Conservation (phyloP, 1,284 basidiomycete genomes). For the Boletus coffeatus region DNA sequence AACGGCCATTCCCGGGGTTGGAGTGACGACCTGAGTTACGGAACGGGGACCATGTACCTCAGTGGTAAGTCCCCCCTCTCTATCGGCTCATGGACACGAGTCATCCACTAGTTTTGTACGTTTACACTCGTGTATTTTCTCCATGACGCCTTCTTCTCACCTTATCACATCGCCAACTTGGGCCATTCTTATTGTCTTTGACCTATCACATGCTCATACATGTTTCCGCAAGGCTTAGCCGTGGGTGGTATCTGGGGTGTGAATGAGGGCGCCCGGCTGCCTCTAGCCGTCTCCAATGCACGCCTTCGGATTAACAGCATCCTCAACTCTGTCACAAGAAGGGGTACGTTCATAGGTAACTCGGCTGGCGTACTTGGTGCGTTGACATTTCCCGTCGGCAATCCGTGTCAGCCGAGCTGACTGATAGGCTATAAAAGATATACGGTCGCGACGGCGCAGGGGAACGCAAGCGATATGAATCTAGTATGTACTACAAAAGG, state of each 20-base stretch:
- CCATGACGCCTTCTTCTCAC: slow-evolving; percentile 43
- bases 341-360: slow-evolving; percentile 98
- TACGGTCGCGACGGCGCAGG: no score
- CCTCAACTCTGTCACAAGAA: slow-evolving; percentile 92
- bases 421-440: slow-evolving; percentile 6
- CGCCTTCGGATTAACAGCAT: slow-evolving; percentile 95
- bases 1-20: slow-evolving; percentile 90
- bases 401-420: slow-evolving; percentile 19
- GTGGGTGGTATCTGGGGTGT: slow-evolving; percentile 95
- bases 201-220: slow-evolving; percentile 66
- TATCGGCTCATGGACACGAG: slow-evolving; percentile 42
- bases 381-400: slow-evolving; percentile 39
- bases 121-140: slow-evolving; percentile 38
- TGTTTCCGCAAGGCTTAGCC: slow-evolving; percentile 73
- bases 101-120: slow-evolving; percentile 49
- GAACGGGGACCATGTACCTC: slow-evolving; percentile 98
- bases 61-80: slow-evolving; percentile 73
- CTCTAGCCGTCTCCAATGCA: slow-evolving; percentile 77
- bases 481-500: no score
- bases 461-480: no score
- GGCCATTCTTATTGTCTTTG: slow-evolving; percentile 66
- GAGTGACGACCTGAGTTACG: slow-evolving; percentile 99
- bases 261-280: slow-evolving; percentile 88
- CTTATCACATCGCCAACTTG: slow-evolving; percentile 58
- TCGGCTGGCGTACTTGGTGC: slow-evolving; percentile 95